These are phyloP conservation scores for Ceratocystis albifundus DNA, from an alignment of 2,329 filamentous ascomycete genomes.

Conservation along the genomic window DNA sequence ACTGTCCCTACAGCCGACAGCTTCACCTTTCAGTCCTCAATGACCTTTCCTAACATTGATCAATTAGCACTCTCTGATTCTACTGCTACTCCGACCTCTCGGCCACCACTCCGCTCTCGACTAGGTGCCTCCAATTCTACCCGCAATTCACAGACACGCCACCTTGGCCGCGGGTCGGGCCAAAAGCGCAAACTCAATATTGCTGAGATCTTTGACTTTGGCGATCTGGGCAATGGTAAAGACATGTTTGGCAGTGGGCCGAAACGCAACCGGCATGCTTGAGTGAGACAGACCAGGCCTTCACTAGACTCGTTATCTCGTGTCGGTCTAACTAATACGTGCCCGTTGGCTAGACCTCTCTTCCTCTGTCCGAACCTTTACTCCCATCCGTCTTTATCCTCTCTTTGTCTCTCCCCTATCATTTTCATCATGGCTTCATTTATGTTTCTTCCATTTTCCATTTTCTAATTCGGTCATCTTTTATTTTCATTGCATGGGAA, in stretches of 20 bases:
- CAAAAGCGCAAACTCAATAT: conserved; percentile 63
- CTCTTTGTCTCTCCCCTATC: neutral
- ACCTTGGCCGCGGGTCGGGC: conserved; percentile 53
- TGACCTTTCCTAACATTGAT: conserved; percentile 47
- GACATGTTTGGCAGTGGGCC: conserved; percentile 42
- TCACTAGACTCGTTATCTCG: neutral
- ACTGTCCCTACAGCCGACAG: conserved; percentile 45
- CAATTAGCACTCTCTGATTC: conserved; percentile 49
- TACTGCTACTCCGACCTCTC: conserved; percentile 27
- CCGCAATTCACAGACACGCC: conserved; percentile 28
- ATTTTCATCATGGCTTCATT: neutral
- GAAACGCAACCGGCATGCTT: conserved; percentile 43
- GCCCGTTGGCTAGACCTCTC: neutral
- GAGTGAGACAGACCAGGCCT: neutral
- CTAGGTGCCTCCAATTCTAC: conserved; percentile 24
- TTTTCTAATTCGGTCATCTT: conserved; percentile 3
- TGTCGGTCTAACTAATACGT: neutral
- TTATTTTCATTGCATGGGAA: conserved; percentile 7
- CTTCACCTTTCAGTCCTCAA: conserved; percentile 59
- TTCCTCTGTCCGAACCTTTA: neutral
- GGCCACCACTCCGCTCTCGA: conserved; percentile 15
- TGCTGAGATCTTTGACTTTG: conserved; percentile 63
- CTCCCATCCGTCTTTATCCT: neutral
- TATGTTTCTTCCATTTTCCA: neutral
- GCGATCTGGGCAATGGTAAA: conserved; percentile 50